Percentiles rank a stretch among this genome's conserved stretches.
Evolutionary conservation across 257 asterid genomes (phyloP).

Genomic region (Verbena officinalis): DNA sequence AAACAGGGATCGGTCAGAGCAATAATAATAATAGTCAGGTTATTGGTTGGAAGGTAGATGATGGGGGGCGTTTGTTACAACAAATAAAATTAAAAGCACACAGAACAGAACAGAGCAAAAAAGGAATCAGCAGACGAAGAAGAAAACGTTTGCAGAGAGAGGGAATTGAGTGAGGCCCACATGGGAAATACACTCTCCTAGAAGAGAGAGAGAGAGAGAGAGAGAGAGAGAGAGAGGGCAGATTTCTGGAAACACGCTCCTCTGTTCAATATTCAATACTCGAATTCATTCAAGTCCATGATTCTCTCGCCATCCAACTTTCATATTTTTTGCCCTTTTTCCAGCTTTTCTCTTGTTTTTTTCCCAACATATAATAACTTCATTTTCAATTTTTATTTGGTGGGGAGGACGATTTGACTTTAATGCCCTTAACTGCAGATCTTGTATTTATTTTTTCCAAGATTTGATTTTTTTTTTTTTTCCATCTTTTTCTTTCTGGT

Average conservation of each 20-base stretch:
- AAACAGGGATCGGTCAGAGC: conserved; percentile 35
- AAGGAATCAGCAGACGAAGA: conserved; percentile 35
- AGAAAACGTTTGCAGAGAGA: conserved; percentile 33
- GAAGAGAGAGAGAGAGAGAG: conserved; percentile 32
- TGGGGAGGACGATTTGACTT: not conserved
- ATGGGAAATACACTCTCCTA: conserved; percentile 36
- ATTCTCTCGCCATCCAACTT: conserved; percentile 38
- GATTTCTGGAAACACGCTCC: conserved; percentile 59
- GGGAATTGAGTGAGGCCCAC: conserved; percentile 41
- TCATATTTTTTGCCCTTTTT: not conserved
- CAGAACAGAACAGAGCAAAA: conserved; percentile 36
- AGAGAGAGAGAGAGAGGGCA: conserved; percentile 16
- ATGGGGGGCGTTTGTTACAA: conserved; percentile 46
- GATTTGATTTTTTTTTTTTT: not conserved
- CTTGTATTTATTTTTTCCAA: not conserved
- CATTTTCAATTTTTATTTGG: conserved; percentile 30
- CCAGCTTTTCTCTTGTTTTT: conserved; percentile 11
- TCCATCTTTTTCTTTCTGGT: not conserved
- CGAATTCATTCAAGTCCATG: conserved; percentile 33
- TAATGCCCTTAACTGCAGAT: conserved; percentile 23
- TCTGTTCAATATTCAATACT: conserved; percentile 44
- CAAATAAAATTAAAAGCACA: conserved; percentile 41
- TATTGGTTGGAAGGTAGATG: conserved; percentile 55
- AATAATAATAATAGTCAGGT: conserved; percentile 37
- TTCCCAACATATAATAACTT: conserved; percentile 39